Percentiles rank a stretch among this genome's conserved stretches.
phyloP scores from a whole-genome alignment of 1,139 yeast species.

The Casaregolazyma suthepensis region DNA sequence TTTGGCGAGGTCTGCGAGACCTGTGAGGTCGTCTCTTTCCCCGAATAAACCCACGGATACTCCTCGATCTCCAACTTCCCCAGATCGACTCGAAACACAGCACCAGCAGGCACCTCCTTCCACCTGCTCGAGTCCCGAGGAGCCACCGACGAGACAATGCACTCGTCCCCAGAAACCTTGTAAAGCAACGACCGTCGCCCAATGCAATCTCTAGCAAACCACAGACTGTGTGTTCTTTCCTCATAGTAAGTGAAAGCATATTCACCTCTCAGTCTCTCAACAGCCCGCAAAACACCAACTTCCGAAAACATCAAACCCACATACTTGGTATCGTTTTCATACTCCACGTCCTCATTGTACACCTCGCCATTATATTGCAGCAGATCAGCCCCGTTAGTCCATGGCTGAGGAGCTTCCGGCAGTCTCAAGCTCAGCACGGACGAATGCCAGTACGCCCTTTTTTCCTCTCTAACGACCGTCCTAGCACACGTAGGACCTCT shows the following conservation, averaged over 20 bases:
- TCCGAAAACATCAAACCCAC: conserved; percentile 30
- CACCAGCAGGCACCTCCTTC: conserved; percentile 30
- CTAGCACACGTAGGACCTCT: conserved; percentile 25
- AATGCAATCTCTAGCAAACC: conserved; percentile 77
- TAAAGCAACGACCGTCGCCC: conserved; percentile 71
- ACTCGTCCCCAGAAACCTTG: background rate
- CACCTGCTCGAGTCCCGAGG: conserved; percentile 14
- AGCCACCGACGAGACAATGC: conserved; percentile 12
- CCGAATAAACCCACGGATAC: conserved; percentile 12
- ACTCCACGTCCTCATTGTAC: conserved; percentile 50
- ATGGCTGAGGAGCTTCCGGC: conserved; percentile 75
- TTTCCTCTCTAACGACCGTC: background rate
- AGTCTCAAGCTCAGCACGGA: conserved; percentile 73
- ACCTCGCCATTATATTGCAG: conserved; percentile 87
- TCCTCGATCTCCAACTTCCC: conserved; percentile 6
- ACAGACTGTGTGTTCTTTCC: conserved; percentile 40
- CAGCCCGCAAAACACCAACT: conserved; percentile 28
- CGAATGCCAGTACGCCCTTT: conserved; percentile 30
- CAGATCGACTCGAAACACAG: conserved; percentile 22
- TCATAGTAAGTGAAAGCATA: conserved; percentile 59
- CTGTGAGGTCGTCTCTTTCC: background rate
- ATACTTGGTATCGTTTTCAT: conserved; percentile 46
- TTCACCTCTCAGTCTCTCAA: conserved; percentile 62
- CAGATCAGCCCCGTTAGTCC: conserved; percentile 32
- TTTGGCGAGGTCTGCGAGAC: background rate